Percentiles rank a stretch among this genome's conserved stretches.
phyloP scores from a whole-genome alignment of 202 grass and related monocot genomes.

The Panicum virgatum region DNA sequence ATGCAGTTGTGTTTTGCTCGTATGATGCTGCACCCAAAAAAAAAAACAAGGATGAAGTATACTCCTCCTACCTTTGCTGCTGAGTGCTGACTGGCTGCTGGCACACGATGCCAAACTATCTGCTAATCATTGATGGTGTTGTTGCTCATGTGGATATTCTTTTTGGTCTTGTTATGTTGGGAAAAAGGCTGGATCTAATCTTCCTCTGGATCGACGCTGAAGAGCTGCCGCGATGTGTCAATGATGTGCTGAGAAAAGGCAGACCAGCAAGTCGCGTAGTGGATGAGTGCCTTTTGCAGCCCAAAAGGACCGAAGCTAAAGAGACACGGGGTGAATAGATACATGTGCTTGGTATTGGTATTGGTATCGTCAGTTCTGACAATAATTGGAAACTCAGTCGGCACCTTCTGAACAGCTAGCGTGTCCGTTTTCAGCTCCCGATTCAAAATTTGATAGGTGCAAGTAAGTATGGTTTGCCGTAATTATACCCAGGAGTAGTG shows the following conservation, averaged over 20 bases:
- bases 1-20: background rate
- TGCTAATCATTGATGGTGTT: conserved; percentile 32
- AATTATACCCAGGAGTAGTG: too few relatives aligned
- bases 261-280: conserved; percentile 34
- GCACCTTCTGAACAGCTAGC: too few relatives aligned
- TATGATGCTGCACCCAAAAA: conserved; percentile 19
- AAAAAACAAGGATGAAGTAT: background rate
- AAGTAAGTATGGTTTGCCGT: too few relatives aligned
- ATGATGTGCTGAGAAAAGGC: conserved; percentile 40
- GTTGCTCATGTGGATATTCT: conserved; percentile 27
- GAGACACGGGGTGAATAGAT: background rate
- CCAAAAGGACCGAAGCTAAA: background rate
- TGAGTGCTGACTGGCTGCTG: background rate
- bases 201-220: conserved; percentile 30
- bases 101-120: conserved; percentile 20
- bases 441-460: too few relatives aligned
- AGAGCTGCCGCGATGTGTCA: conserved; percentile 20
- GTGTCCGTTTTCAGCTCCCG: too few relatives aligned
- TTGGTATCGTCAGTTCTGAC: background rate
- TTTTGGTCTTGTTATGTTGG: conserved; percentile 35
- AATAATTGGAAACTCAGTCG: too few relatives aligned
- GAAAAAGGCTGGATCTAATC: conserved; percentile 29
- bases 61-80: background rate
- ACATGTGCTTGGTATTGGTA: conserved; percentile 10
- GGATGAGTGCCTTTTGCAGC: conserved; percentile 41